Conservation (phyloP, 208 protist species). For the Leishmania arabica region DNA sequence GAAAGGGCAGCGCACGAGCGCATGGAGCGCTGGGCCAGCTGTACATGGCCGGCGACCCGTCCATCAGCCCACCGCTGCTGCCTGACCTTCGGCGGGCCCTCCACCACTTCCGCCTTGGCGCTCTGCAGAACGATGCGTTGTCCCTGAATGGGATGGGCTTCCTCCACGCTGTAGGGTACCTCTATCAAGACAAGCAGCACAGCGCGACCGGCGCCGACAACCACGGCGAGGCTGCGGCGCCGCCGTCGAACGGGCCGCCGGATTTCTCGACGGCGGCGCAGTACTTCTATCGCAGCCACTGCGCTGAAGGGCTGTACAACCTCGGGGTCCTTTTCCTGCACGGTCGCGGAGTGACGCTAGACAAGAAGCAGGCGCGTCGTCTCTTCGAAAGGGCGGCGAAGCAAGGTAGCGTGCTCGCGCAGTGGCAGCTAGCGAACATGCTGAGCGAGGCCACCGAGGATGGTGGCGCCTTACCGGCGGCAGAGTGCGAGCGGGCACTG, state of each 20-base stretch:
- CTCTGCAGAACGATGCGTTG: conserved; percentile 37
- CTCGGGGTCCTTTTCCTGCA: conserved; percentile 71
- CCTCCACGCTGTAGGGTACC: conserved; percentile 77
- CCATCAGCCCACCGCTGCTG: conserved; percentile 37
- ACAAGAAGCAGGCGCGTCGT: conserved; percentile 37
- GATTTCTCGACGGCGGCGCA: conserved; percentile 56
- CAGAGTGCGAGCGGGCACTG: conserved; percentile 42
- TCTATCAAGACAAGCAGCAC: conserved; percentile 29
- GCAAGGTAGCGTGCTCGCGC: conserved; percentile 61
- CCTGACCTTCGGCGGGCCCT: conserved; percentile 55
- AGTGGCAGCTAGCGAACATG: conserved; percentile 73
- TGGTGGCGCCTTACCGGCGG: conserved; percentile 14
- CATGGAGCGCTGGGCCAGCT: conserved; percentile 70
- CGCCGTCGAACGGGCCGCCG: conserved; percentile 14
- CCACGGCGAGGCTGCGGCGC: not conserved
- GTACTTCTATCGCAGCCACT: conserved; percentile 43
- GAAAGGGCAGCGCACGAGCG: conserved; percentile 37
- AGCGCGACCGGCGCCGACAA: not conserved
- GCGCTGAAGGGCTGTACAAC: conserved; percentile 75
- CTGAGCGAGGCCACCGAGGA: conserved; percentile 8
- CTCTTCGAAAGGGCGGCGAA: conserved; percentile 45
- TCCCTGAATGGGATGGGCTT: conserved; percentile 86
- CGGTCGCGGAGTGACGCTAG: conserved; percentile 53
- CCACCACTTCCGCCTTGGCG: conserved; percentile 68
- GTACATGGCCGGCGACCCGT: conserved; percentile 56